phyloP scores from a whole-genome alignment of 306 rosid species.

The Quillaja saponaria region DNA sequence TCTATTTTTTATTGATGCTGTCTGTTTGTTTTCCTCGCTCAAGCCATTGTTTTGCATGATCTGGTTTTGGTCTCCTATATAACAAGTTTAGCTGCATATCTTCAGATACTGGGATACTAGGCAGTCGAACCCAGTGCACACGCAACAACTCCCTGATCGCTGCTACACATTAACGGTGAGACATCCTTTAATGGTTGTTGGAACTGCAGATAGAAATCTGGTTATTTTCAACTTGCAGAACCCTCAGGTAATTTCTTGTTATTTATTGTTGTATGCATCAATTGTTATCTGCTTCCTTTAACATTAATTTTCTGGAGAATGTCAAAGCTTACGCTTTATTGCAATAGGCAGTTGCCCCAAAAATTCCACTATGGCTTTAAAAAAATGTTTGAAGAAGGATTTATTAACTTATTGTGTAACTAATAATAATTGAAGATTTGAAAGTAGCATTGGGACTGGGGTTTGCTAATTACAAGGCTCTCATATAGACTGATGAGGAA shows the following conservation, averaged over 20 bases:
- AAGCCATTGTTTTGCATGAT: conserved; percentile 18
- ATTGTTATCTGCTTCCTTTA: background rate
- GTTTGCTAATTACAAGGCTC: no score
- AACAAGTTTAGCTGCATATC: conserved; percentile 16
- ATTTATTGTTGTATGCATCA: background rate
- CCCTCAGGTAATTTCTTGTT: conserved; percentile 66
- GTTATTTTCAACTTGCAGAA: conserved; percentile 82
- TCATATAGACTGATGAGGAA: no score
- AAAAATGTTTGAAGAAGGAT: no score
- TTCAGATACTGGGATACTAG: conserved; percentile 92
- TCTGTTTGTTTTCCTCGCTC: no score
- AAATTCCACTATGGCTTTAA: no score
- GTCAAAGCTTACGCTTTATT: no score
- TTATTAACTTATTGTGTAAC: no score
- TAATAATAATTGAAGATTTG: no score
- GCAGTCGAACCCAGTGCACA: conserved; percentile 91
- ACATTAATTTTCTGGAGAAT: no score
- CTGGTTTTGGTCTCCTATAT: background rate
- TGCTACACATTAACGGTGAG: conserved; percentile 79
- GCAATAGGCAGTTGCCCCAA: no score
- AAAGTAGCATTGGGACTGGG: no score
- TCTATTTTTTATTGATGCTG: no score
- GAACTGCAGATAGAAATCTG: conserved; percentile 90
- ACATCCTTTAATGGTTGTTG: conserved; percentile 93
- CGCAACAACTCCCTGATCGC: conserved; percentile 89